Base-by-base conservation (phyloP, 768 basidiomycete genomes). In the Tephrocybe rancida region DNA sequence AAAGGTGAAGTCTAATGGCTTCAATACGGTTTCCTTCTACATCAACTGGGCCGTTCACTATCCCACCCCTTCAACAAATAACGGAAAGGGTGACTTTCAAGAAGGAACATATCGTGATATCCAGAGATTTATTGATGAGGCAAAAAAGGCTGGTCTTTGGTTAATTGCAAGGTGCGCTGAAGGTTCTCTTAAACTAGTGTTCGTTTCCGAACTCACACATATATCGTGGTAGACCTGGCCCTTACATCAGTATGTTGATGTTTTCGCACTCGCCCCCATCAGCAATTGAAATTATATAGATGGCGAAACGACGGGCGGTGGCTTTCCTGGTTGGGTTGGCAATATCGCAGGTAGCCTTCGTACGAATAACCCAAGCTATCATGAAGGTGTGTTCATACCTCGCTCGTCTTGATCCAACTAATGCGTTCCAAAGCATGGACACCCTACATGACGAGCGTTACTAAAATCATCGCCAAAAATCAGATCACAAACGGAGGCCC, bases 401-500 rank as follows among this genome's bases (percentile, higher is more conserved):
- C 48, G 50, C 11, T 24, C 21, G 13, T 22, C 39, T 34, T 44
- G 25, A 38, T 46, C 29, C 19, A 51, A 50, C 44, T 43, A 34
- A 46, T 41, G 30, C 24, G 27, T 26, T n/a, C 22, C 18, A 49
- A 39, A 69, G 83, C 83, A 2, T 86, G 84, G 84, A 69, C 68
- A 18, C 78, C 77, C 11, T 86, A 86, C 55, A 70, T 84, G 68
- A 79, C 76, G 4, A 66, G 71, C 1, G 70, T 86, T 9, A 71
- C 78, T 4, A 71, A 74, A 47, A 70, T 84, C 29, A 73, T 84
- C 27, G 76, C 81, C 1, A 69, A 64, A 51, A 80, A 85, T 58
- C 82, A 86, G 62, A 78, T 86, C 55, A 77, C 80, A 11, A 77
- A 81, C 19, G 85, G 82, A 9, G 85, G 85, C 5, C 83, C 84